Conservation (phyloP, 352 stramenopile species). For the Phytophthora multivora region DNA sequence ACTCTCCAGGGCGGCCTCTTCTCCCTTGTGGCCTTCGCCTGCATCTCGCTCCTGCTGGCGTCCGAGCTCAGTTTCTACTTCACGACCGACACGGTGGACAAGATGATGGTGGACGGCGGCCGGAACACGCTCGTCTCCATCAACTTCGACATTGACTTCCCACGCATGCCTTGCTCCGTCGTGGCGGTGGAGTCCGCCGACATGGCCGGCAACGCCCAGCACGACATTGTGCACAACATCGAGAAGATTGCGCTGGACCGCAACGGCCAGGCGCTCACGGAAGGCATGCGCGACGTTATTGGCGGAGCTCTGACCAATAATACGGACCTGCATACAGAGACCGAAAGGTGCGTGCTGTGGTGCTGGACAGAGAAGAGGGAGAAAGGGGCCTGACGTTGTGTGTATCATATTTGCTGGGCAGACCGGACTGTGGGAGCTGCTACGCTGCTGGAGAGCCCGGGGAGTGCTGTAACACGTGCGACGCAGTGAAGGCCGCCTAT, state of each 20-base stretch:
- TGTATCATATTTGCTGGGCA: slow-evolving; percentile 19
- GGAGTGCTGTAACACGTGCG: slow-evolving; percentile 77
- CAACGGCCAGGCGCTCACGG: slow-evolving; percentile 46
- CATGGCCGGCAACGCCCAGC: slow-evolving; percentile 69
- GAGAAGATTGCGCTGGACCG: slow-evolving; percentile 72
- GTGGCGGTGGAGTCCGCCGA: slow-evolving; percentile 76
- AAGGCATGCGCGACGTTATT: slow-evolving; percentile 64
- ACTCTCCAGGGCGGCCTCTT: slow-evolving; percentile 85
- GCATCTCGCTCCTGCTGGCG: slow-evolving; percentile 67
- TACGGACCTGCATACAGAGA: slow-evolving; percentile 59
- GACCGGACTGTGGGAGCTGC: slow-evolving; percentile 71
- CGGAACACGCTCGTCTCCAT: slow-evolving; percentile 75
- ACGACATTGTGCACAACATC: slow-evolving; percentile 83
- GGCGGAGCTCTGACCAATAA: slow-evolving; percentile 74
- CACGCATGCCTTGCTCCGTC: slow-evolving; percentile 77
- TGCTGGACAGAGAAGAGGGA: neutral
- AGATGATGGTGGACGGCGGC: slow-evolving; percentile 82
- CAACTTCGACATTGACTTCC: slow-evolving; percentile 86
- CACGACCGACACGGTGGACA: slow-evolving; percentile 76
- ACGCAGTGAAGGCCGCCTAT: slow-evolving; percentile 70
- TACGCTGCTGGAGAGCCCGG: slow-evolving; percentile 70
- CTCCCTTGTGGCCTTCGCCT: slow-evolving; percentile 71
- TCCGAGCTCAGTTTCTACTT: slow-evolving; percentile 86
- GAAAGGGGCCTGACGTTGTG: slow-evolving; percentile 3
- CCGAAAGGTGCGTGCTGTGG: slow-evolving; percentile 42